Percentiles rank a stretch among this genome's conserved stretches.
phyloP scores from a whole-genome alignment of 805 yeast genomes.

The Candida coleopterorum region DNA sequence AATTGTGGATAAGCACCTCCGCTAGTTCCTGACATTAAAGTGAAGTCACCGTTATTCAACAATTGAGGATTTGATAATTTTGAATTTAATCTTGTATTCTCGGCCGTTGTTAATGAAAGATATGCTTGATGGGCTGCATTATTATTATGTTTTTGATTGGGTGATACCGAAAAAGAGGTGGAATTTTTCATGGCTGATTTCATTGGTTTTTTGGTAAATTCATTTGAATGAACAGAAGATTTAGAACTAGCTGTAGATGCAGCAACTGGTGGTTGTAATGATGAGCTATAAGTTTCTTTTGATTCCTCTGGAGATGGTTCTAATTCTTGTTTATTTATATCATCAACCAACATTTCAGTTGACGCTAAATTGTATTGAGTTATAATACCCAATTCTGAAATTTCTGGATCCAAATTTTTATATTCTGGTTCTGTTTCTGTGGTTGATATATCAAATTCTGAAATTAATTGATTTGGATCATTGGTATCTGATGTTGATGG shows the following conservation, averaged over 20 bases:
- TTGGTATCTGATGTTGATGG: neutral
- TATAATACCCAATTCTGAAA: slow-evolving; percentile 18
- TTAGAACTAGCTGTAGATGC: slow-evolving; percentile 19
- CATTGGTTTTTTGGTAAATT: slow-evolving; percentile 36
- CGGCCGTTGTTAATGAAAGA: slow-evolving; percentile 68
- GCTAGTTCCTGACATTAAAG: slow-evolving; percentile 1
- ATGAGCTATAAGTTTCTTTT: neutral
- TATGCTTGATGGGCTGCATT: slow-evolving; percentile 60
- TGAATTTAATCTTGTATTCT: slow-evolving; percentile 72
- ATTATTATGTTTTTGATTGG: neutral
- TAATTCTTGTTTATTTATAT: slow-evolving; percentile 26
- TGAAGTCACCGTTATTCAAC: slow-evolving; percentile 7
- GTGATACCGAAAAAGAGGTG: slow-evolving; percentile 14
- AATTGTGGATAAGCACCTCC: slow-evolving; percentile 11
- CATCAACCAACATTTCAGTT: slow-evolving; percentile 14
- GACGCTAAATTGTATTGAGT: slow-evolving; percentile 18
- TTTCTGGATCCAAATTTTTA: slow-evolving; percentile 8
- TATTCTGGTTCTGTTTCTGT: slow-evolving; percentile 2
- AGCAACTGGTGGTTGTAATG: slow-evolving; percentile 3
- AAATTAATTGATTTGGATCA: neutral
- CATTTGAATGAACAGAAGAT: slow-evolving; percentile 29
- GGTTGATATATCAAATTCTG: neutral
- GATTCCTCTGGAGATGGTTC: slow-evolving; percentile 19
- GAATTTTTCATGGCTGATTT: slow-evolving; percentile 50
- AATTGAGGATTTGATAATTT: slow-evolving; percentile 43